Base-by-base conservation (phyloP, 1,284 basidiomycete genomes). In the Pholiota adiposa region DNA sequence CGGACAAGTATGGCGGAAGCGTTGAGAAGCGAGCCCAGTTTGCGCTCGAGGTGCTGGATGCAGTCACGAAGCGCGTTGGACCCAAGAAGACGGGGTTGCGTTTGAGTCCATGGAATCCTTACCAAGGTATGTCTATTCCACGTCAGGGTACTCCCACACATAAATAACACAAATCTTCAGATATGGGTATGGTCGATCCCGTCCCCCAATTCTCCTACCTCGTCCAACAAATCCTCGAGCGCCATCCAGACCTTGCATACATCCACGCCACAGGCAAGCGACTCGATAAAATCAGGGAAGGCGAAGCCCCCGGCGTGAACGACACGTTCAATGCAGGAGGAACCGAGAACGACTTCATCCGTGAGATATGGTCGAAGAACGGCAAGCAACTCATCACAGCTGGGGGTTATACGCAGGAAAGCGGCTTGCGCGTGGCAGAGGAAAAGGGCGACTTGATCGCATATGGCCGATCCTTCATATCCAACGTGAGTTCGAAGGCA, bases 1-100 rank as follows among this genome's bases (percentile, higher is more conserved):
- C 79, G 2, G 86, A 87, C 67, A 68, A 75, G 25, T 88, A 84
- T 69, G 85, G 85, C 0, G 84, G 85, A 8, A 78, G 77, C 7
- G 64, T 84, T 51, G 78, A 83, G 69, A 83, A 83, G 62, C 74
- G 84, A 12, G 67, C 74, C 0, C 74, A 78, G 34, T 85, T 86
- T 61, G 49, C 77, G 63, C 34, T 84, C 60, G 75, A 77, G 65
- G 74, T 86, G 9, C 69, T 85, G 4, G 77, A 82, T 19, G 79
- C 81, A 0, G 65, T 83, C 0, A 54, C 50, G 29, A 60, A 56
- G 19, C n/a, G 41, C 5, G 33, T 60, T 16, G 81, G 80, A 0
- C 65, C 69, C 25, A 64, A 72, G 19, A 75, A 74, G 38, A 76
- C 79, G 3, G 84, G 75, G 0, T 71, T 89, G 52, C 76, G 86